These are phyloP conservation scores for Rhododendron vialii DNA, from an alignment of 148 eudicot genomes.

Conservation along the genomic window DNA sequence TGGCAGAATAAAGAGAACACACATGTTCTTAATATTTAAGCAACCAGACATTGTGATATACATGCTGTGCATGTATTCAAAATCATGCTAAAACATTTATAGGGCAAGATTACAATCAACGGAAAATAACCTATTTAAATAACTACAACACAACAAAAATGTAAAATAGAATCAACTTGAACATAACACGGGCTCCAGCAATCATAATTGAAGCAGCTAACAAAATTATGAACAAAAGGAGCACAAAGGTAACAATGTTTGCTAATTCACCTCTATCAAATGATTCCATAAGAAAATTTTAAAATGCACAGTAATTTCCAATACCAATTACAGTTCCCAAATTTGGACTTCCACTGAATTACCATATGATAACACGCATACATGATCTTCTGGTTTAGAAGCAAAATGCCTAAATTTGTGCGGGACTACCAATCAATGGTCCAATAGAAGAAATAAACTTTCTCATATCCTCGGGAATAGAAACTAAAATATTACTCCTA, in stretches of 20 bases:
- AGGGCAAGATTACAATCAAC: neutral
- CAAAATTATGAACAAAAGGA: neutral
- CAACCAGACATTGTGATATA: neutral
- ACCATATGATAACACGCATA: neutral
- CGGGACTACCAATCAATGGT: neutral
- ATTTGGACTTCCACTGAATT: neutral
- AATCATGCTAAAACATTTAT: neutral
- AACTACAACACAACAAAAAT: too few relatives aligned
- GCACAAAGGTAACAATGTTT: neutral
- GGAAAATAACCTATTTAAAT: neutral
- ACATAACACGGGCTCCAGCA: neutral
- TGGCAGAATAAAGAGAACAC: constrained; percentile 25
- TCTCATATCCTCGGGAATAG: neutral
- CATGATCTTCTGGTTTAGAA: neutral
- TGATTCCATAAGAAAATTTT: neutral
- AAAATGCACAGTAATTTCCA: neutral
- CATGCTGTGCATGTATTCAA: neutral
- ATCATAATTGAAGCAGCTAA: neutral
- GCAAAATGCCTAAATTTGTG: neutral
- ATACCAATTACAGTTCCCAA: neutral
- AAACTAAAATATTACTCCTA: neutral
- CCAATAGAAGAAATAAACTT: neutral
- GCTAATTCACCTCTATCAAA: neutral
- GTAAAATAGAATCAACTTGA: neutral
- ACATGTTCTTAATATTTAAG: neutral